Evolutionary conservation across 2,329 filamentous ascomycete genomes (phyloP).

Genomic region (Aspergillus novoparasiticus): DNA sequence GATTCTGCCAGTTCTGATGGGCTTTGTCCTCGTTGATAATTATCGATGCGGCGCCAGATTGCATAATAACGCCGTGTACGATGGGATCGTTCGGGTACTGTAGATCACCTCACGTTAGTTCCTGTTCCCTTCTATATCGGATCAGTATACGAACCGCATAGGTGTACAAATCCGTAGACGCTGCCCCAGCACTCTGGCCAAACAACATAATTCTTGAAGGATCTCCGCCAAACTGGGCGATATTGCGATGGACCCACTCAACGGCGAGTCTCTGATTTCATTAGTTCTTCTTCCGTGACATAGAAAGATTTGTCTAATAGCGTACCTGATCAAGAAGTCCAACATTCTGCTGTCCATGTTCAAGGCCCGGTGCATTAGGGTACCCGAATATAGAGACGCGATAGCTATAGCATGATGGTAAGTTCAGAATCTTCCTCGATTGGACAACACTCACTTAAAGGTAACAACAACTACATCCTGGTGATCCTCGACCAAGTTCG

Average conservation of each 20-base stretch:
- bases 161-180: not conserved
- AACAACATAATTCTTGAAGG: not conserved
- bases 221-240: conserved; percentile 6
- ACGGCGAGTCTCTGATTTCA: conserved; percentile 4
- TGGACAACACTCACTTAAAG: conserved; percentile 14
- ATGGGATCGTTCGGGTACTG: not conserved
- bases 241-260: conserved; percentile 4
- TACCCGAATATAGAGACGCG: conserved; percentile 24
- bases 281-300: not conserved
- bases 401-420: conserved; percentile 8
- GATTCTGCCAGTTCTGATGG: not conserved
- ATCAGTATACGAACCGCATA: not conserved
- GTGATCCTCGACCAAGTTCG: conserved; percentile 17
- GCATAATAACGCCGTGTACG: not conserved
- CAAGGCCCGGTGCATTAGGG: conserved; percentile 19
- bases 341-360: conserved; percentile 14
- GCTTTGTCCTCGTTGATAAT: not conserved
- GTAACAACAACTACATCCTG: conserved; percentile 21
- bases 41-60: not conserved
- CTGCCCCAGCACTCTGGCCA: not conserved
- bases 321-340: conserved; percentile 23
- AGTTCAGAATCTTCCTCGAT: not conserved
- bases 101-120: not conserved
- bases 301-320: too few species aligned
- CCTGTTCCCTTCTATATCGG: fast-evolving